These are phyloP conservation scores for Theileria annulata DNA, from an alignment of 169 alveolate species.

Conservation along the genomic window DNA sequence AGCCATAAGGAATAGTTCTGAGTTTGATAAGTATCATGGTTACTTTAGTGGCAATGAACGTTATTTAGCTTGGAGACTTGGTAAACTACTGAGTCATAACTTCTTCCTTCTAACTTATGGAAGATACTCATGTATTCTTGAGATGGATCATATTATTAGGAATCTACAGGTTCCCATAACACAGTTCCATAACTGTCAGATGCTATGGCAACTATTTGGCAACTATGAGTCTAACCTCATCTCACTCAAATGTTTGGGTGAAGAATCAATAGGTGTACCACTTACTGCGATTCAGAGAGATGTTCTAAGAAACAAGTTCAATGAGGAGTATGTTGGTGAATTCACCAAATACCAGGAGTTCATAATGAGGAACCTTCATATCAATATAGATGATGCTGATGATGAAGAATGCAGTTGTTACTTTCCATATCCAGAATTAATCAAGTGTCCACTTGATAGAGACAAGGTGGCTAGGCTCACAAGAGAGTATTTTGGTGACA, in stretches of 20 bases:
- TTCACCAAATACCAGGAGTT: not conserved
- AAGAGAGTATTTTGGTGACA: not conserved
- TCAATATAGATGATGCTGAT: not conserved
- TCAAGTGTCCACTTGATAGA: not conserved
- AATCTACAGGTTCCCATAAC: not conserved
- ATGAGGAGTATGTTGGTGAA: not conserved
- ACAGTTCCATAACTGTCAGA: not conserved
- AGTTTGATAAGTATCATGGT: not conserved
- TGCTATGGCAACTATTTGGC: not conserved
- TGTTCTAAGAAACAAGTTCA: not conserved
- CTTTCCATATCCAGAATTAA: not conserved
- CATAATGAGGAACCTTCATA: not conserved
- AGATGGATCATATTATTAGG: not conserved
- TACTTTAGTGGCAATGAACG: not conserved
- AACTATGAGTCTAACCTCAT: not conserved
- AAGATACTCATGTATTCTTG: not conserved
- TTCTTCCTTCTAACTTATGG: not conserved
- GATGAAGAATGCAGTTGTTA: not conserved
- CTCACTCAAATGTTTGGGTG: not conserved
- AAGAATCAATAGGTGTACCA: not conserved
- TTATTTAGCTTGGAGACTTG: not conserved
- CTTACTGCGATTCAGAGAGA: not conserved
- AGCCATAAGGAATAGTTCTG: not conserved
- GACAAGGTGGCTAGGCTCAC: not conserved
- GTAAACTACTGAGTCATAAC: not conserved